phyloP scores from a whole-genome alignment of 1,284 basidiomycete species.

The Crucibulum parvulum region DNA sequence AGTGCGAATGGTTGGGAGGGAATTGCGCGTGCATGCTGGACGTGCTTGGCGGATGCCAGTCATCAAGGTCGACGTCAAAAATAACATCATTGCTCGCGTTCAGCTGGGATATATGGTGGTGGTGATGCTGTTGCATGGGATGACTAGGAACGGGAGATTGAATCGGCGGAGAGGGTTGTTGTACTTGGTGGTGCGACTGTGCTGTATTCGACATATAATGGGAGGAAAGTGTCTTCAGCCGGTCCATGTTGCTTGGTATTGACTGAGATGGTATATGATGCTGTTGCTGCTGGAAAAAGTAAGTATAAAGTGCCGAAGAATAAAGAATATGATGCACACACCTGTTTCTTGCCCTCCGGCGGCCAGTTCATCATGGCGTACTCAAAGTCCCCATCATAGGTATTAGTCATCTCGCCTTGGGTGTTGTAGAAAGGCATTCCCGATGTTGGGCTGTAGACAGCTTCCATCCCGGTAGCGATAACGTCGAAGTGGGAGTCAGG shows the following conservation, averaged over 20 bases:
- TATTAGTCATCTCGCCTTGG: constrained; percentile 13
- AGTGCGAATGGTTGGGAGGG: constrained; percentile 7
- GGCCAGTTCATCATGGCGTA: constrained; percentile 22
- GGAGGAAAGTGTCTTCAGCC: constrained; percentile 14
- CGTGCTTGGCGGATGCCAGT: constrained; percentile 17
- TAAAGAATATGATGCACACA: constrained; percentile 4
- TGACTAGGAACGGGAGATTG: constrained; percentile 20
- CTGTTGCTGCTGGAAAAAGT: constrained; percentile 7
- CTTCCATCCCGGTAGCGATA: constrained; percentile 11
- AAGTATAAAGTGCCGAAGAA: constrained; percentile 13
- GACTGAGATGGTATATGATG: constrained; percentile 10
- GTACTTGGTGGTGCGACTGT: constrained; percentile 14
- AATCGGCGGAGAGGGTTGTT: constrained; percentile 19
- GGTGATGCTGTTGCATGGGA: constrained; percentile 9
- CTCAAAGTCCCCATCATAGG: constrained; percentile 16
- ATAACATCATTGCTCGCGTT: constrained; percentile 8
- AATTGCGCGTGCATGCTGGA: constrained; percentile 15
- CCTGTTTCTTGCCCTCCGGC: constrained; percentile 6
- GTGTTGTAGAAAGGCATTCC: constrained; percentile 15
- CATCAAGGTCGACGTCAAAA: constrained; percentile 19
- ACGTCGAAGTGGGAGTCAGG: constrained; percentile 21
- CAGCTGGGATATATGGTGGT: constrained; percentile 7
- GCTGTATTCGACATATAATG: constrained; percentile 18
- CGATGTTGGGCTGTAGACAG: constrained; percentile 7
- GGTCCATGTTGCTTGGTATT: constrained; percentile 7